These are phyloP conservation scores for Dothistroma pini DNA, from an alignment of 2,329 filamentous ascomycete species.

Conservation along the genomic window DNA sequence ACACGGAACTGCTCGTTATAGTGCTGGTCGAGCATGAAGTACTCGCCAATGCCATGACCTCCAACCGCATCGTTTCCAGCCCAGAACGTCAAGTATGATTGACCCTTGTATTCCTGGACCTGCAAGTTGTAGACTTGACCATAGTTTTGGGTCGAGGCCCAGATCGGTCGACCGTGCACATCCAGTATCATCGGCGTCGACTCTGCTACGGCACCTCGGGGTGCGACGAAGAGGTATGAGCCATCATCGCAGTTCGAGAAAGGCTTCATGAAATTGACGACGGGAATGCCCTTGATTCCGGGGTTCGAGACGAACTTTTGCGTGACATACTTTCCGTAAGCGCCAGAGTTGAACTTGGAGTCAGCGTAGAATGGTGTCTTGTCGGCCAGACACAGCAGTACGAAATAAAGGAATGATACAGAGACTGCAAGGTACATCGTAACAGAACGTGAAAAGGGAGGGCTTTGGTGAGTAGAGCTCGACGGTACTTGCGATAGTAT, in stretches of 20 bases:
- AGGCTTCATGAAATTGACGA: constrained; percentile 30
- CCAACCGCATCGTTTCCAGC: constrained; percentile 46
- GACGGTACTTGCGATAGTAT: not conserved
- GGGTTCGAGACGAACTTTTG: constrained; percentile 35
- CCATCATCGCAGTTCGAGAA: constrained; percentile 33
- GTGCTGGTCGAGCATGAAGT: constrained; percentile 41
- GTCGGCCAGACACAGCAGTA: constrained; percentile 12
- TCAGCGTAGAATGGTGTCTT: constrained; percentile 21
- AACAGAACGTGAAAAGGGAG: not conserved
- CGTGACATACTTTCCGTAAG: constrained; percentile 37
- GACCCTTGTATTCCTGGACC: constrained; percentile 43
- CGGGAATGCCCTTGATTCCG: constrained; percentile 32
- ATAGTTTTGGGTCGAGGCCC: constrained; percentile 20
- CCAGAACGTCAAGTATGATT: constrained; percentile 50
- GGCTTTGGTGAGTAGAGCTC: not conserved
- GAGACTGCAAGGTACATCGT: not conserved
- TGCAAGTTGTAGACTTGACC: constrained; percentile 46
- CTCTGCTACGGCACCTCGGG: constrained; percentile 22
- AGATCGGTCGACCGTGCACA: constrained; percentile 13
- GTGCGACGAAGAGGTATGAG: constrained; percentile 28
- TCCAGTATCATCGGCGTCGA: constrained; percentile 22
- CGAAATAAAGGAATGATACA: not conserved
- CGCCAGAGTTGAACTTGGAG: constrained; percentile 34
- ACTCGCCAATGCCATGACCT: constrained; percentile 47
- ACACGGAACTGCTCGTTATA: constrained; percentile 37